These are phyloP conservation scores for Sordariomycetes sp. DNA, from an alignment of 2,329 filamentous ascomycete species.

Conservation along the genomic window DNA sequence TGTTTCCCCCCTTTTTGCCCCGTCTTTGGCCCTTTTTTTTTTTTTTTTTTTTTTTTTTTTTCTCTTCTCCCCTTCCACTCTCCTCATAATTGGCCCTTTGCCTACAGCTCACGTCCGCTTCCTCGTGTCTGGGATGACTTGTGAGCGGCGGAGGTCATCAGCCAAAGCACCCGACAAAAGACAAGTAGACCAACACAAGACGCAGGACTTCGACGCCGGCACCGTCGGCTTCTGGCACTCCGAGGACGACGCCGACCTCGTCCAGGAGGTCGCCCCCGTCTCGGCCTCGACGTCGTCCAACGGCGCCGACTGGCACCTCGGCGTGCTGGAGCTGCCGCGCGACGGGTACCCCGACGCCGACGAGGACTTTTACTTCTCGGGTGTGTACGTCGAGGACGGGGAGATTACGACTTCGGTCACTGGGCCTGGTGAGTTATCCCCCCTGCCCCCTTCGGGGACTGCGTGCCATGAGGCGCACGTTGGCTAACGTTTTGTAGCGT, in stretches of 20 bases:
- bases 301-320: slow-evolving; percentile 61
- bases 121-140: no score
- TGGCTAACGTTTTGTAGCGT: background rate
- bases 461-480: background rate
- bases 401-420: slow-evolving; percentile 17
- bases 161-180: no score
- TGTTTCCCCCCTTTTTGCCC: background rate
- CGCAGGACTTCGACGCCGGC: slow-evolving; percentile 41
- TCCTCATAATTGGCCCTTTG: no score
- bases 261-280: slow-evolving; percentile 45
- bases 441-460: background rate
- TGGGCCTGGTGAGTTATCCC: slow-evolving; percentile 1
- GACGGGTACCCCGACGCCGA: slow-evolving; percentile 34
- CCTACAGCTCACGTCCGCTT: no score
- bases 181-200: background rate
- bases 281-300: slow-evolving; percentile 48
- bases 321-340: slow-evolving; percentile 51
- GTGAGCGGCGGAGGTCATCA: no score
- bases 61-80: background rate
- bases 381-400: slow-evolving; percentile 51
- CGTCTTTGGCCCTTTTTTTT: background rate
- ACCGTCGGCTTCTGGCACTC: slow-evolving; percentile 60
- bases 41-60: background rate
- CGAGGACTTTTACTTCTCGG: slow-evolving; percentile 61
- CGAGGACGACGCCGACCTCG: slow-evolving; percentile 42